phyloP scores from a whole-genome alignment of 805 yeast species.

The Saturnispora besseyi region DNA sequence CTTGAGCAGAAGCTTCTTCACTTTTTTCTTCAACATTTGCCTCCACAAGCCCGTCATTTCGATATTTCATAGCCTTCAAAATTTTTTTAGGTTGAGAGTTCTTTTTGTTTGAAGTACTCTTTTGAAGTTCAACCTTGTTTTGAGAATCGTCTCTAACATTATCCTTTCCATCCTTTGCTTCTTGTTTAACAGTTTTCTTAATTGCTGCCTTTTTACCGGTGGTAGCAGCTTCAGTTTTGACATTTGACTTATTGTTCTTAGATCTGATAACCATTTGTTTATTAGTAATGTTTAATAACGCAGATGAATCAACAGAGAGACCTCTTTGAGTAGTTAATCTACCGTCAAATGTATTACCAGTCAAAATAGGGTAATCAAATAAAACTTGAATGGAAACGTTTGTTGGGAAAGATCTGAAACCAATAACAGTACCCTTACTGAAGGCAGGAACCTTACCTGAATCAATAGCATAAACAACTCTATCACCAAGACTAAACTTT shows the following conservation, averaged over 20 bases:
- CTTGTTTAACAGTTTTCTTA: constrained; percentile 12
- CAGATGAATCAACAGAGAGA: constrained; percentile 67
- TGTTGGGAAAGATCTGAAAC: constrained; percentile 47
- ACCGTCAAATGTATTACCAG: constrained; percentile 78
- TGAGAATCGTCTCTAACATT: no score
- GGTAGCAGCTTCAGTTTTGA: background rate
- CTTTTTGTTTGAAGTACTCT: background rate
- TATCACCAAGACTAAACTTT: constrained; percentile 76
- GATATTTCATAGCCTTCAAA: background rate
- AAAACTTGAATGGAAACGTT: constrained; percentile 63
- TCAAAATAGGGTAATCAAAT: constrained; percentile 74
- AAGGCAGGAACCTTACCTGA: constrained; percentile 86
- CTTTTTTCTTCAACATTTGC: background rate
- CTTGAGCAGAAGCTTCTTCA: background rate
- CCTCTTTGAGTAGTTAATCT: constrained; percentile 75
- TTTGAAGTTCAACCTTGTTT: background rate
- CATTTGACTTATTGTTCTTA: constrained; percentile 32
- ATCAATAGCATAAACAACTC: constrained; percentile 76
- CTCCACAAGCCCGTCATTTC: background rate
- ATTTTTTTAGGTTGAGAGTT: background rate
- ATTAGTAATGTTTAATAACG: constrained; percentile 67
- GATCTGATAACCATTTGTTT: constrained; percentile 73
- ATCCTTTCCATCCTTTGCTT: background rate
- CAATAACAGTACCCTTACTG: constrained; percentile 84
- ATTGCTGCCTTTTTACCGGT: constrained; percentile 23